Conservation (phyloP, 352 stramenopile species). For the Globisporangium perplexum region DNA sequence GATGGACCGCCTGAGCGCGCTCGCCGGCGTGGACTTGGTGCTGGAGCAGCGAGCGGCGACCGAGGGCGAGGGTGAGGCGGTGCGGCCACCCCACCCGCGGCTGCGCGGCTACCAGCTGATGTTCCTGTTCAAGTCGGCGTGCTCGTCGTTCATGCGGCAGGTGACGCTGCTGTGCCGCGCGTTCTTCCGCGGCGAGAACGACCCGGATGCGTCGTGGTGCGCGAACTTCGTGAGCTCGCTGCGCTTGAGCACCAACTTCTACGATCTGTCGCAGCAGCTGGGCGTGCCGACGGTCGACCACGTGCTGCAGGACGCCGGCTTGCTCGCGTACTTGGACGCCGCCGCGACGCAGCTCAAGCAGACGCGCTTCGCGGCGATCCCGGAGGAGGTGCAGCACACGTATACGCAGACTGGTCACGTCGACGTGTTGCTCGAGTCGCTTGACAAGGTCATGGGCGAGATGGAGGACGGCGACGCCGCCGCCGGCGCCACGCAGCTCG, state of each 20-base stretch:
- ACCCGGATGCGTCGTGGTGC: constrained; percentile 69
- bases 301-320: constrained; percentile 34
- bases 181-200: constrained; percentile 72
- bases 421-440: constrained; percentile 31
- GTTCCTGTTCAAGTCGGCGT: constrained; percentile 73
- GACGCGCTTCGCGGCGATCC: constrained; percentile 38
- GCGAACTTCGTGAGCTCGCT: constrained; percentile 77
- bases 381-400: constrained; percentile 34
- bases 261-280: constrained; percentile 72
- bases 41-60: constrained; percentile 12
- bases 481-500: constrained; percentile 7
- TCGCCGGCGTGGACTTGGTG: constrained; percentile 35
- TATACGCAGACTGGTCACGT: constrained; percentile 56
- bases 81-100: constrained; percentile 13
- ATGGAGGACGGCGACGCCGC: constrained; percentile 6
- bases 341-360: constrained; percentile 45
- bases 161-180: constrained; percentile 69
- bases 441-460: constrained; percentile 20
- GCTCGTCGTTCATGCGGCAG: constrained; percentile 67
- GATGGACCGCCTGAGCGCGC: constrained; percentile 39
- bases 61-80: background rate
- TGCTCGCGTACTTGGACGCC: constrained; percentile 51
- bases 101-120: constrained; percentile 51
- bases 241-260: constrained; percentile 66
- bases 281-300: constrained; percentile 56